A percentile compares a stretch with the other conserved stretches of the same genome.
Conservation (phyloP, 768 basidiomycete species). For the Russula sp. region DNA sequence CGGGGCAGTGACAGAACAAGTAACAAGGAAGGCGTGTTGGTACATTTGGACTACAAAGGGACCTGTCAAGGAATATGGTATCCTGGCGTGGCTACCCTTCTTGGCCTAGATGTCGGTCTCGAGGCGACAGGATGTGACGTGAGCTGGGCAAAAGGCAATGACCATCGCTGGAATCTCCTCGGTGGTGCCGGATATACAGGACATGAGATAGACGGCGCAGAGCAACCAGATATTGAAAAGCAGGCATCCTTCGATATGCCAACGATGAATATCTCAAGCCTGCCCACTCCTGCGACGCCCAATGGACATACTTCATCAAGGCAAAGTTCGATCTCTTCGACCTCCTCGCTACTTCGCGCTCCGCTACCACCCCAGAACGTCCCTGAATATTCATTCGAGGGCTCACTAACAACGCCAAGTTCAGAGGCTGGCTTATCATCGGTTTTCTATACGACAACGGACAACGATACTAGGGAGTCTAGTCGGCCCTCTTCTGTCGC, state of each 20-base stretch:
- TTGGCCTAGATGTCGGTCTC: slow-evolving; percentile 70
- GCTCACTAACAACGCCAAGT: slow-evolving; percentile 47
- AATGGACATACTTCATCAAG: slow-evolving; percentile 33
- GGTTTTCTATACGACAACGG: slow-evolving; percentile 31
- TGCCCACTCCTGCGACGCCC: slow-evolving; percentile 8
- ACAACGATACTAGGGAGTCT: slow-evolving; percentile 29
- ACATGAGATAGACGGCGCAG: slow-evolving; percentile 46
- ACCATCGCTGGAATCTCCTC: slow-evolving; percentile 50
- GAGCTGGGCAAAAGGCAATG: slow-evolving; percentile 49
- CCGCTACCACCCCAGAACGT: slow-evolving; percentile 59
- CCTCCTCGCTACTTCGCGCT: slow-evolving; percentile 63
- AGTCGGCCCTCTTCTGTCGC: slow-evolving; percentile 35
- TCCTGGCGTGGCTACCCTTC: slow-evolving; percentile 72
- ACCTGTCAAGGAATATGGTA: slow-evolving; percentile 75
- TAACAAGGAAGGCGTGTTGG: slow-evolving; percentile 42
- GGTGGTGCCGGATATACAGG: slow-evolving; percentile 69
- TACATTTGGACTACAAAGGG: slow-evolving; percentile 64
- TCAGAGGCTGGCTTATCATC: slow-evolving; percentile 35
- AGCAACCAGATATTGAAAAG: slow-evolving; percentile 18
- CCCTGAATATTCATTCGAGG: slow-evolving; percentile 73
- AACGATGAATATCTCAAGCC: slow-evolving; percentile 22
- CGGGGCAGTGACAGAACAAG: slow-evolving; percentile 33
- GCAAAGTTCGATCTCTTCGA: slow-evolving; percentile 30
- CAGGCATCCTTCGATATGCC: slow-evolving; percentile 34
- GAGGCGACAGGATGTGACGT: slow-evolving; percentile 64